Evolutionary conservation across 495 filamentous ascomycete species (phyloP), one percentile per base, ranked within the genome.

Genomic region (Aspergillus sclerotioniger): DNA sequence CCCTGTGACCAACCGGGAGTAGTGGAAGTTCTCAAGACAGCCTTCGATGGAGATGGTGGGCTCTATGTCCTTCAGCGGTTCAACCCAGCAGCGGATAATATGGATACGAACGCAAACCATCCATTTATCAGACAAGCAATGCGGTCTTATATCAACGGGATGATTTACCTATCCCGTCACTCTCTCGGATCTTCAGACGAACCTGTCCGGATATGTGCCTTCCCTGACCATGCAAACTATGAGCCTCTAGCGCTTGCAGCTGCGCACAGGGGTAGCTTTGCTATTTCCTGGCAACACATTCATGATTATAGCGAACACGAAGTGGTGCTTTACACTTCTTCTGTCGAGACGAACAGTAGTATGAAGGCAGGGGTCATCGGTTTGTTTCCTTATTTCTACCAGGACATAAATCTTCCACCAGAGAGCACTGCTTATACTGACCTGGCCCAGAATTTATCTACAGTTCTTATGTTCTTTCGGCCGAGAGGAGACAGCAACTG

Each of bases 251-350:
- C 71, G 46, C 49, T 78, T 43, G 67, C 71, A 5, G 62, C 56
- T 54, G 66, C 59, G 3, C n/a, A 62, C 31, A 33, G 48, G 17
- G 57, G 61, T 13, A 59, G 51, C 6, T 78, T 77, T 66, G 76
- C 70, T 0, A 76, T 79, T 20, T 76, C 71, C 12, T 79, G 76
- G 76, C 68, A 71, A 39, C 62, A 77, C 58, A n/a, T n/a, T 17
- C 47, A 54, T 8, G 61, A 67, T 15, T 32, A 51, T n/a, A 17
- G 50, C 16, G 62, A 66, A 12, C 48, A 67, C 55, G 60, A 68
- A 29, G 73, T 77, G 0, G 46, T 71, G 7, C 60, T 71, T 19
- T 77, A 77, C 47, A 63, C 51, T 13, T n/a, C 51, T 20, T 35
- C 35, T 5, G 7, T 8, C 2, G 59, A 53, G 19, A 56, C 53